Evolutionary conservation across 2,329 filamentous ascomycete species (phyloP).

Genomic region (Arthrobotrys sinensis): DNA sequence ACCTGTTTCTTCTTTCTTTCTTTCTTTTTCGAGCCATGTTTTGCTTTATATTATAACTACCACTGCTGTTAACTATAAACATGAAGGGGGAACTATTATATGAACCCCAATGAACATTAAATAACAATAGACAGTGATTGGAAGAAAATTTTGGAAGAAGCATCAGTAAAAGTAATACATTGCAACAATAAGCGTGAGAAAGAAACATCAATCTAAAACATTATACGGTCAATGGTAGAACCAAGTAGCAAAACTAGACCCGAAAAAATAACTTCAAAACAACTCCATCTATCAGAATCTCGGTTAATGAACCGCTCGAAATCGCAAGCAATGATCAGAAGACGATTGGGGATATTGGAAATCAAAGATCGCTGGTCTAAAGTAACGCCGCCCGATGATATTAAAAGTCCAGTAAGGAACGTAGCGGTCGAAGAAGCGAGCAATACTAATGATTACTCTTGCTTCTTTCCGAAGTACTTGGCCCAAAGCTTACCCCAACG

Average conservation of each 20-base stretch:
- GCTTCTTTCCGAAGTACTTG: slow-evolving; percentile 55
- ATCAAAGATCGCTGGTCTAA: slow-evolving; percentile 15
- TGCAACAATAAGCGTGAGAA: not conserved
- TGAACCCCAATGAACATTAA: too few relatives aligned
- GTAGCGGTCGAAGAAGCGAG: not conserved
- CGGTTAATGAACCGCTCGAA: not conserved
- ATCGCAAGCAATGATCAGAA: not conserved
- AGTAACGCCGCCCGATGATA: slow-evolving; percentile 21
- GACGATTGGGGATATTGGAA: not conserved
- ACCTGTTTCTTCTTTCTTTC: not conserved
- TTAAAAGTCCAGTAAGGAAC: slow-evolving; percentile 7
- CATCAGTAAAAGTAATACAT: too few relatives aligned
- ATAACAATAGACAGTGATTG: too few relatives aligned
- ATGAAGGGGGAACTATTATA: too few relatives aligned
- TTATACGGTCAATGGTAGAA: slow-evolving; percentile 1
- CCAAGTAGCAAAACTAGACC: not conserved
- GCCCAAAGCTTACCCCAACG: slow-evolving; percentile 63
- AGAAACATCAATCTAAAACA: not conserved
- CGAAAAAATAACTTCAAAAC: not conserved
- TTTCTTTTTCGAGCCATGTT: not conserved
- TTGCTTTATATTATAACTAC: slow-evolving; percentile 4
- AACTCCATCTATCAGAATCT: not conserved
- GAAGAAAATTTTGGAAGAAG: too few relatives aligned
- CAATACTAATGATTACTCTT: slow-evolving; percentile 17
- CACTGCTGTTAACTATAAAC: not conserved